A percentile compares a stretch with the other conserved stretches of the same genome.
Evolutionary conservation across 2,329 filamentous ascomycete species (phyloP).

Genomic region (Xylaria arbuscula): DNA sequence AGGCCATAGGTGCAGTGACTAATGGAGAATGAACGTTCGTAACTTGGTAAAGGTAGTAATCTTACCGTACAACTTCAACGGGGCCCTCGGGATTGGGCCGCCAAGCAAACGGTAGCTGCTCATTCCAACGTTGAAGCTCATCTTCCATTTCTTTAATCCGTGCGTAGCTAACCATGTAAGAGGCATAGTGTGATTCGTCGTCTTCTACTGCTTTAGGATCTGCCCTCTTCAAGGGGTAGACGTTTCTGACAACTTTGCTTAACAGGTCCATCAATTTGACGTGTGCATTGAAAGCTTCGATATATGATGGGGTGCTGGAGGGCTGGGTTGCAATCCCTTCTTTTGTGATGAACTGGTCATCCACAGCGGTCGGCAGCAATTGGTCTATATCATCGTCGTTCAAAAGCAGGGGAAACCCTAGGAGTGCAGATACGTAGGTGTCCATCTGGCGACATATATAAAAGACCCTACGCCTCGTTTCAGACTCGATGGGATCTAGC

Average conservation of each 20-base stretch:
- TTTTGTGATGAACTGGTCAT: conserved; percentile 74
- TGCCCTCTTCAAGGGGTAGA: conserved; percentile 72
- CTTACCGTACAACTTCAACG: conserved; percentile 79
- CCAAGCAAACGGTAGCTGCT: conserved; percentile 77
- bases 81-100: conserved; percentile 82
- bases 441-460: conserved; percentile 77
- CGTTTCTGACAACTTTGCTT: conserved; percentile 70
- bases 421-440: conserved; percentile 74
- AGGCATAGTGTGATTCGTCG: conserved; percentile 55
- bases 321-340: conserved; percentile 67
- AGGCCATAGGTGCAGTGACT: neutral
- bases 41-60: neutral
- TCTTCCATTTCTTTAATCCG: conserved; percentile 73
- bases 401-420: conserved; percentile 73
- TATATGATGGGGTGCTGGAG: conserved; percentile 66
- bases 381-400: conserved; percentile 75
- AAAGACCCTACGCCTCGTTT: conserved; percentile 72
- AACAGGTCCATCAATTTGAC: conserved; percentile 72
- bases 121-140: conserved; percentile 72
- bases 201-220: conserved; percentile 59
- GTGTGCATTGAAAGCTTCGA: conserved; percentile 74
- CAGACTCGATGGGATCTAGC: conserved; percentile 71
- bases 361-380: conserved; percentile 70
- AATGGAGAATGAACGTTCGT: neutral
- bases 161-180: conserved; percentile 71